These are phyloP conservation scores for Coelastrella sp. DNA, from an alignment of 139 green algal species.

Conservation along the genomic window DNA sequence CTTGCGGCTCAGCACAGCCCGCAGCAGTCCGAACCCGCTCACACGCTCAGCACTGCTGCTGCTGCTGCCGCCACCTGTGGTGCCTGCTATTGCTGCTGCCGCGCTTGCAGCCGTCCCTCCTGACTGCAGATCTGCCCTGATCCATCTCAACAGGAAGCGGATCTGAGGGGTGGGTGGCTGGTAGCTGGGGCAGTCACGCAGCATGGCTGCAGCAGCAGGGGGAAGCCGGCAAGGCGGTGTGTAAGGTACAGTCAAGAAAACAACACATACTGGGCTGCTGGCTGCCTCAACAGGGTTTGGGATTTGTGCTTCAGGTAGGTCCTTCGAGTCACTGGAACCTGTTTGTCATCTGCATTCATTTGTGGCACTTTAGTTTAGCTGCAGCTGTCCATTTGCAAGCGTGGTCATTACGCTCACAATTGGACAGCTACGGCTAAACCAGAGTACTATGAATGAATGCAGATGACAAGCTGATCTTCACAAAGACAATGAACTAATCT, in stretches of 20 bases:
- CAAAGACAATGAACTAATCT: too few relatives aligned
- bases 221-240: neutral
- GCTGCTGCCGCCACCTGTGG: slow-evolving; percentile 17
- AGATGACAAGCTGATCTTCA: too few relatives aligned
- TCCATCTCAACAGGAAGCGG: slow-evolving; percentile 79
- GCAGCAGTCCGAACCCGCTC: slow-evolving; percentile 81
- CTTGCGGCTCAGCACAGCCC: slow-evolving; percentile 78
- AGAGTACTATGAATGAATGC: too few relatives aligned
- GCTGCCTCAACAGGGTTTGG: neutral
- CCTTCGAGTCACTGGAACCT: too few relatives aligned
- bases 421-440: too few relatives aligned
- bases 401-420: too few relatives aligned
- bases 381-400: too few relatives aligned
- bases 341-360: too few relatives aligned
- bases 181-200: slow-evolving; percentile 74
- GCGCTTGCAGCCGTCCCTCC: slow-evolving; percentile 26
- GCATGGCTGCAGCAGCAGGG: slow-evolving; percentile 57
- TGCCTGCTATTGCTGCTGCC: slow-evolving; percentile 22
- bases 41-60: slow-evolving; percentile 49
- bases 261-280: too few relatives aligned
- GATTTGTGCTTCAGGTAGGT: neutral
- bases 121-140: slow-evolving; percentile 81
- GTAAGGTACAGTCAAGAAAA: too few relatives aligned
- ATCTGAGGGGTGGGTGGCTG: slow-evolving; percentile 74
- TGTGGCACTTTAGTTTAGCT: too few relatives aligned